These are phyloP conservation scores for Taphrina deformans DNA, from an alignment of 1,139 yeast genomes.

Conservation along the genomic window DNA sequence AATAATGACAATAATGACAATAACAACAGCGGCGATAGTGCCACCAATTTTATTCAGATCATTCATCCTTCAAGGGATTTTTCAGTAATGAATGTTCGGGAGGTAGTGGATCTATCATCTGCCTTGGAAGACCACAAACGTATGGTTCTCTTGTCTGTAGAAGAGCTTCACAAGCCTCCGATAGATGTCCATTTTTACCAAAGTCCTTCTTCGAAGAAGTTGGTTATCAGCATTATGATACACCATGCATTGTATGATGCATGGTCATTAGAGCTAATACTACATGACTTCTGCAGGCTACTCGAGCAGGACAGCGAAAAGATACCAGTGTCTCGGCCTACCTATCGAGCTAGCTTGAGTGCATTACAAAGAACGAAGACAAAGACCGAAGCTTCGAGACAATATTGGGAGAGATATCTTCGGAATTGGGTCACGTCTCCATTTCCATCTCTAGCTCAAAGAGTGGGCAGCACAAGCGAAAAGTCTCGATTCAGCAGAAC, in stretches of 20 bases:
- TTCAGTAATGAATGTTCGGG: background rate
- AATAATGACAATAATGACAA: conserved; percentile 11
- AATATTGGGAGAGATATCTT: conserved; percentile 36
- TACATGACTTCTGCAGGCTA: conserved; percentile 33
- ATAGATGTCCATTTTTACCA: conserved; percentile 5
- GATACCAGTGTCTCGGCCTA: conserved; percentile 1
- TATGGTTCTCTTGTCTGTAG: background rate
- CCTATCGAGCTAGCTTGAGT: conserved; percentile 25
- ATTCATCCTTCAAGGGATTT: conserved; percentile 24
- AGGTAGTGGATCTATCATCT: background rate
- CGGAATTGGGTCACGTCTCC: background rate
- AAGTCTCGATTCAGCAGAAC: background rate
- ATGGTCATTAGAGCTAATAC: conserved; percentile 39
- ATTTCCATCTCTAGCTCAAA: conserved; percentile 5
- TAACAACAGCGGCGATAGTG: conserved; percentile 11
- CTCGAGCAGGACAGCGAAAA: background rate
- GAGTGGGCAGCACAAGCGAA: background rate
- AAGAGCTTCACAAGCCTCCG: conserved; percentile 35
- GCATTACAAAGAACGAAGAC: background rate
- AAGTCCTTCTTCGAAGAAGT: background rate
- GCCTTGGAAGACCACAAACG: conserved; percentile 15
- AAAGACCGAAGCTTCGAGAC: background rate
- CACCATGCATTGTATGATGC: conserved; percentile 41
- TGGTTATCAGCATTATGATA: conserved; percentile 30
- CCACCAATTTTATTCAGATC: conserved; percentile 33